These are phyloP conservation scores for Jimgerdemannia flammicorona DNA, from an alignment of 192 early-diverging fungal genomes.

Conservation along the genomic window DNA sequence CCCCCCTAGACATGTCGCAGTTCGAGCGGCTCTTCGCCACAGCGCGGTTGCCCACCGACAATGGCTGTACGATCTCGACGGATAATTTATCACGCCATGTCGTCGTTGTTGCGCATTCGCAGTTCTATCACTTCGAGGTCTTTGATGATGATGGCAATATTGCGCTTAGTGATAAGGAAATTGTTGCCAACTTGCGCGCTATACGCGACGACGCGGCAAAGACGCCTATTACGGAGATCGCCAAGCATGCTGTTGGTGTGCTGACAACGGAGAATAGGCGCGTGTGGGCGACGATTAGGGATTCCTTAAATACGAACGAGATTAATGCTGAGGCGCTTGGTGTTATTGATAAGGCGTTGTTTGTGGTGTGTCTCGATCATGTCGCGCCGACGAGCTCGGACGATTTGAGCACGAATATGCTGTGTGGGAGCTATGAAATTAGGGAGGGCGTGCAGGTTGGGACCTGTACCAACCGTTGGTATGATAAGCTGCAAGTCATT, in stretches of 20 bases:
- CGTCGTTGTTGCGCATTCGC: conserved; percentile 66
- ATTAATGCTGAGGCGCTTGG: conserved; percentile 54
- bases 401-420: conserved; percentile 42
- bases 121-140: conserved; percentile 74
- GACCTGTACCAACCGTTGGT: conserved; percentile 76
- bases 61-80: conserved; percentile 34
- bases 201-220: conserved; percentile 50
- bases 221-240: conserved; percentile 43
- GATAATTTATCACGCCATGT: conserved; percentile 49
- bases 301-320: conserved; percentile 44
- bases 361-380: conserved; percentile 78
- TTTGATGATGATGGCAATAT: conserved; percentile 52
- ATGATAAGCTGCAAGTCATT: conserved; percentile 76
- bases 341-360: conserved; percentile 66
- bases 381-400: conserved; percentile 32
- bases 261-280: conserved; percentile 76
- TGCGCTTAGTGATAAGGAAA: conserved; percentile 53
- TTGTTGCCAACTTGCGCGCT: conserved; percentile 65
- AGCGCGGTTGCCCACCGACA: conserved; percentile 64
- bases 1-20: conserved; percentile 77
- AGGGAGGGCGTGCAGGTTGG: conserved; percentile 40
- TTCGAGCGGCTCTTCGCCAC: conserved; percentile 77
- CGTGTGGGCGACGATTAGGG: conserved; percentile 65
- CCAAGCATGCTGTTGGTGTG: conserved; percentile 61
- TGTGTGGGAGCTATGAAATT: conserved; percentile 45